These are phyloP conservation scores for Solanum arcanum DNA, from an alignment of 257 asterid genomes.

Conservation along the genomic window DNA sequence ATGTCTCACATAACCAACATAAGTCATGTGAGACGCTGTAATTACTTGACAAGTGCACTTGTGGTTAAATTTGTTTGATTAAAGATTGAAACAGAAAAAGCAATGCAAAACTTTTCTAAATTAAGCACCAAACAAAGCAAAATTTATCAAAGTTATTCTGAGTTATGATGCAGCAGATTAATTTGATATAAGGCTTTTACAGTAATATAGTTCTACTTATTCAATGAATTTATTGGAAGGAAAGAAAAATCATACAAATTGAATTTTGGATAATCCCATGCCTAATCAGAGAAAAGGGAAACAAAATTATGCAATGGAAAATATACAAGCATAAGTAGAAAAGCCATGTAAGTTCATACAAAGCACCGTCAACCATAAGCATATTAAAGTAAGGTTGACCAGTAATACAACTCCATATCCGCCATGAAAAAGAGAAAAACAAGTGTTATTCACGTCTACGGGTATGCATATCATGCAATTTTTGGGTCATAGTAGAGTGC, in stretches of 20 bases:
- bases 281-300: neutral
- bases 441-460: neutral
- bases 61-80: neutral
- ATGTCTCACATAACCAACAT: neutral
- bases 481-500: neutral
- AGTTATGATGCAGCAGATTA: neutral
- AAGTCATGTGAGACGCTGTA: neutral
- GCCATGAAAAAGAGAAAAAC: neutral
- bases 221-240: neutral
- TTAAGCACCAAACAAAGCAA: neutral
- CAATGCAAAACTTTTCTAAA: neutral
- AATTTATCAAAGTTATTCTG: neutral
- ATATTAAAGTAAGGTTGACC: neutral
- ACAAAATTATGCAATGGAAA: neutral
- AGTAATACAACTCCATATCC: neutral
- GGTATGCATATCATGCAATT: neutral
- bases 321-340: neutral
- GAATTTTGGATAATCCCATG: neutral
- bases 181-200: neutral
- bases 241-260: neutral
- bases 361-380: neutral
- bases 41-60: neutral
- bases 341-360: neutral
- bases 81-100: neutral
- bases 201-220: neutral